Conservation (phyloP, 164 flowering plant species). For the Macadamia integrifolia region DNA sequence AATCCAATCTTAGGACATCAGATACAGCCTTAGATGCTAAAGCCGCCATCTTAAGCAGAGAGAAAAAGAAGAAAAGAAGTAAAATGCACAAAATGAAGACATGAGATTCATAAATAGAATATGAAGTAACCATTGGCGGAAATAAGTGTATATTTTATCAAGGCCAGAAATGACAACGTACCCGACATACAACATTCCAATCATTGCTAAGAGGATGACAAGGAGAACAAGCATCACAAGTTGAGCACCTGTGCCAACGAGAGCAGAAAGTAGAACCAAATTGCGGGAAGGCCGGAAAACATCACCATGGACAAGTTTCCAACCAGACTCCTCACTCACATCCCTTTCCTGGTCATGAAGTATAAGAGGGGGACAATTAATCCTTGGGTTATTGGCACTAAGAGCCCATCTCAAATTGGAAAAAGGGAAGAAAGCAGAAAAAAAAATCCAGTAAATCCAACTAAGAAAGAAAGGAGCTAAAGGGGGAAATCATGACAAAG, state of each 20-base stretch:
- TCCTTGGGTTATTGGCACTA: not conserved
- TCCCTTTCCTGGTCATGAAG: slow-evolving; percentile 71
- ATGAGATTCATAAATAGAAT: too few species aligned
- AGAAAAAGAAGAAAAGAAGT: not conserved
- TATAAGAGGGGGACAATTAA: slow-evolving; percentile 1
- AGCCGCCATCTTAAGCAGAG: too few species aligned
- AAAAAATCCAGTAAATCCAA: slow-evolving; percentile 1
- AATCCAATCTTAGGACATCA: too few species aligned
- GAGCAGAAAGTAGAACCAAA: slow-evolving; percentile 77
- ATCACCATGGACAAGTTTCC: slow-evolving; percentile 99
- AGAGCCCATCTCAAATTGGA: not conserved
- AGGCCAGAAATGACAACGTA: slow-evolving; percentile 29
- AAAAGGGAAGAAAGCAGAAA: not conserved
- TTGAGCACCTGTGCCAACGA: slow-evolving; percentile 99
- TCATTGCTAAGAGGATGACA: slow-evolving; percentile 84
- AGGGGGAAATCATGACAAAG: not conserved
- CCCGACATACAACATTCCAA: slow-evolving; percentile 93
- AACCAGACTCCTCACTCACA: slow-evolving; percentile 98
- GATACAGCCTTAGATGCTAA: too few species aligned
- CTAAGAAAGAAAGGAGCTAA: not conserved
- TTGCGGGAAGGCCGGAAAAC: slow-evolving; percentile 84
- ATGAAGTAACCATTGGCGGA: too few species aligned
- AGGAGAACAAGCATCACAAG: slow-evolving; percentile 86
- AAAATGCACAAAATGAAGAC: not conserved
- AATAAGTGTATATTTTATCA: too few species aligned